Conservation (phyloP, 208 protist species). For the Balamuthia mandrillaris region DNA sequence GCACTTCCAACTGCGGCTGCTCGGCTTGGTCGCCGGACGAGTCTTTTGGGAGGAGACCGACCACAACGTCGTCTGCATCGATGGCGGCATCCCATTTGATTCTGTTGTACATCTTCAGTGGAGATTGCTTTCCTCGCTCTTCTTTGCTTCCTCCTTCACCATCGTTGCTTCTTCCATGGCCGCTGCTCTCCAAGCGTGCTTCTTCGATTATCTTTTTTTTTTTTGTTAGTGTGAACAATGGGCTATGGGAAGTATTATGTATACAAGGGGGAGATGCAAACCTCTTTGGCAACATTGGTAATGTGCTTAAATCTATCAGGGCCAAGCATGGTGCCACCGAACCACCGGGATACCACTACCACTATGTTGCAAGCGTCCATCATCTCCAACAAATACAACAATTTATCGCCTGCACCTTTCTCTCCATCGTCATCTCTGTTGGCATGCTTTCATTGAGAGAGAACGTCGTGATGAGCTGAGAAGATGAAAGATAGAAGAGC, state of each 20-base stretch:
- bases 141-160: too few relatives aligned
- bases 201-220: too few relatives aligned
- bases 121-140: too few relatives aligned
- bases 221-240: too few relatives aligned
- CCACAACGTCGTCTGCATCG: too few relatives aligned
- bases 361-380: slow-evolving; percentile 46
- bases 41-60: too few relatives aligned
- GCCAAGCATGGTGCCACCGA: slow-evolving; percentile 88
- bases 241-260: not conserved
- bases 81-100: too few relatives aligned
- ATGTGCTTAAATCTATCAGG: slow-evolving; percentile 82
- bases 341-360: slow-evolving; percentile 91
- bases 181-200: too few relatives aligned
- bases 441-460: slow-evolving; percentile 63
- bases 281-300: slow-evolving; percentile 20
- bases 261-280: not conserved
- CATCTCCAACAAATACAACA: slow-evolving; percentile 47
- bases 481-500: not conserved
- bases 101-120: too few relatives aligned
- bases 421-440: slow-evolving; percentile 91
- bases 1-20: too few relatives aligned
- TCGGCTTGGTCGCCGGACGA: too few relatives aligned
- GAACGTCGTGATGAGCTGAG: slow-evolving; percentile 35
- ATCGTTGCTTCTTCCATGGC: too few relatives aligned
- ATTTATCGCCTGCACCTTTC: slow-evolving; percentile 59